These are phyloP conservation scores for Penicillium sp. DNA, from an alignment of 2,329 filamentous ascomycete genomes.

Conservation along the genomic window DNA sequence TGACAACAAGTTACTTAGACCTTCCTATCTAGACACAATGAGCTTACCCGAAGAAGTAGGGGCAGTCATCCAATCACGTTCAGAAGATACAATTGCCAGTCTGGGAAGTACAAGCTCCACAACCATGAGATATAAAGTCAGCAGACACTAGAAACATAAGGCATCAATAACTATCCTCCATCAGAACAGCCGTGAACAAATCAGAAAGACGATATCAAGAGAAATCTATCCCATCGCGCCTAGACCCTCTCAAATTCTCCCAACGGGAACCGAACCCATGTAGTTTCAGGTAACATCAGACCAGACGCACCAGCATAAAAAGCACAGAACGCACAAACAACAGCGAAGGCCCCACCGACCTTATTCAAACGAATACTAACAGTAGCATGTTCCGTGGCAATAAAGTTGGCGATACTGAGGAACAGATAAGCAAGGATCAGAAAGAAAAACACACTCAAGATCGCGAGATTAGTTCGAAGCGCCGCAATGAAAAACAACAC, in stretches of 20 bases:
- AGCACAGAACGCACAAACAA: constrained; percentile 40
- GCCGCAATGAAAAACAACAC: constrained; percentile 58
- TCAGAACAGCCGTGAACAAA: no score
- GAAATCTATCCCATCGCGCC: background rate
- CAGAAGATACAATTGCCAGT: background rate
- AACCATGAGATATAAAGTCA: no score
- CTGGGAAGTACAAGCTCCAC: background rate
- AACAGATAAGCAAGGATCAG: constrained; percentile 61
- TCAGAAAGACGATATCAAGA: no score
- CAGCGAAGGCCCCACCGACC: constrained; percentile 42
- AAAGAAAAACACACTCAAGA: constrained; percentile 59
- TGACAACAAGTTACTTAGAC: no score
- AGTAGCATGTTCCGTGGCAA: constrained; percentile 39
- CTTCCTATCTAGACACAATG: no score
- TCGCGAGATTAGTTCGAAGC: constrained; percentile 60
- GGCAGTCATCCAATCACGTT: background rate
- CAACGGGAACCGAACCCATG: no score
- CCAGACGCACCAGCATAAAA: constrained; percentile 47
- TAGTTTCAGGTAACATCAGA: constrained; percentile 43
- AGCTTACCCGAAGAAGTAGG: background rate
- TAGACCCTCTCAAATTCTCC: constrained; percentile 34
- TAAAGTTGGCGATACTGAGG: constrained; percentile 56
- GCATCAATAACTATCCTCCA: no score
- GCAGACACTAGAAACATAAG: no score
- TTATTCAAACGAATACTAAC: constrained; percentile 50